These are phyloP conservation scores for Halenospora varia DNA, from an alignment of 495 filamentous ascomycete species.

Conservation along the genomic window DNA sequence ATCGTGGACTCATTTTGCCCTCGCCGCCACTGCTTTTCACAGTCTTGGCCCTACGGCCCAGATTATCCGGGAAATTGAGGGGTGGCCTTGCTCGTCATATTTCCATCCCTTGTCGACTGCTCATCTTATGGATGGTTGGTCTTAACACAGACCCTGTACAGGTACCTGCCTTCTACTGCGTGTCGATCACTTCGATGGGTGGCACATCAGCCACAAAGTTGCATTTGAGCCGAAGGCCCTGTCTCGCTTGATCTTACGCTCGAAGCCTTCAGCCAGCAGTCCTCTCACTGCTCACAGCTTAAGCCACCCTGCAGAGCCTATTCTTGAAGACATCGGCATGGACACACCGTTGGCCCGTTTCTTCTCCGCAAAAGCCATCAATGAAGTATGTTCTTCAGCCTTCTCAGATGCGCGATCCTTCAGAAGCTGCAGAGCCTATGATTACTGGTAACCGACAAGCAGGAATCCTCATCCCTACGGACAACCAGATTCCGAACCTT, in stretches of 20 bases:
- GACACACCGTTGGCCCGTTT: background rate
- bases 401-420: background rate
- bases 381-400: background rate
- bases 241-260: background rate
- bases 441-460: background rate
- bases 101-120: background rate
- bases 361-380: conserved; percentile 1
- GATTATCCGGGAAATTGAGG: conserved; percentile 18
- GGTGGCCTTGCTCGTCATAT: conserved; percentile 2
- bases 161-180: conserved; percentile 6
- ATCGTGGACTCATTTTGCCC: too few species aligned
- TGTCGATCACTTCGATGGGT: conserved; percentile 2
- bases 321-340: background rate
- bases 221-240: background rate
- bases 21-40: too few species aligned
- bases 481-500: background rate
- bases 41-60: conserved; percentile 11
- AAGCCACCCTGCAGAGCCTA: conserved; percentile 1
- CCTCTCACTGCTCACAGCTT: background rate
- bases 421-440: background rate
- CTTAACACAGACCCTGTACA: background rate
- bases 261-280: background rate
- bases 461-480: background rate
- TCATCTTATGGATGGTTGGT: conserved; percentile 13
- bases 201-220: conserved; percentile 11